phyloP scores from a whole-genome alignment of 176 grass and related monocot genomes.

The Oryza australiensis region DNA sequence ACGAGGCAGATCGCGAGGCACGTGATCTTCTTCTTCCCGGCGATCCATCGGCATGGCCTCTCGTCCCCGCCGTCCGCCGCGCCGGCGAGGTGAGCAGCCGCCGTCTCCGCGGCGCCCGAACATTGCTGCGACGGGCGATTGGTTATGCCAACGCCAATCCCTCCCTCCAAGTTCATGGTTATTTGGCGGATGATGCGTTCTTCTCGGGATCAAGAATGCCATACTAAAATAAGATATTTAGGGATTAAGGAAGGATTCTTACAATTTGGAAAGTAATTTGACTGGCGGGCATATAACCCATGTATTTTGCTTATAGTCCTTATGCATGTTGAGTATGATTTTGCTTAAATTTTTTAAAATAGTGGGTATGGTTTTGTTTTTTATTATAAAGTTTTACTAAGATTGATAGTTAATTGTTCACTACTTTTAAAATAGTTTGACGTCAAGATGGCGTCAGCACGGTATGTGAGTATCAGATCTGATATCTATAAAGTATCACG shows the following conservation, averaged over 20 bases:
- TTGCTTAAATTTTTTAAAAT: too few relatives aligned
- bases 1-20: conserved; percentile 39
- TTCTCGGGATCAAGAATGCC: conserved; percentile 42
- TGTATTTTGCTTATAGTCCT: too few relatives aligned
- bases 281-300: too few relatives aligned
- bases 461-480: too few relatives aligned
- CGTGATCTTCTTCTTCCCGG: conserved; percentile 30
- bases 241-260: not conserved
- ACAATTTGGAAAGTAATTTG: conserved; percentile 20
- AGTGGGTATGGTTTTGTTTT: too few relatives aligned
- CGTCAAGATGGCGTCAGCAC: too few relatives aligned
- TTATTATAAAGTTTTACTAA: too few relatives aligned
- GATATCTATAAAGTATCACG: too few relatives aligned
- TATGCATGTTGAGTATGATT: too few relatives aligned
- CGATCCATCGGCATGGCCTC: conserved; percentile 25
- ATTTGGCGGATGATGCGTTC: conserved; percentile 30
- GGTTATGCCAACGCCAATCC: conserved; percentile 35
- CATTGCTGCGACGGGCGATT: conserved; percentile 42
- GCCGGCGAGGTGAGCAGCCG: conserved; percentile 9
- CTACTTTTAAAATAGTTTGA: too few relatives aligned
- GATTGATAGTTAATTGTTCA: too few relatives aligned
- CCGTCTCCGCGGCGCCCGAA: conserved; percentile 14
- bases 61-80: not conserved
- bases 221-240: conserved; percentile 29
- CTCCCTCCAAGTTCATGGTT: conserved; percentile 40